phyloP scores from a whole-genome alignment of 2,329 filamentous ascomycete genomes.

The Erysiphe pulchra region DNA sequence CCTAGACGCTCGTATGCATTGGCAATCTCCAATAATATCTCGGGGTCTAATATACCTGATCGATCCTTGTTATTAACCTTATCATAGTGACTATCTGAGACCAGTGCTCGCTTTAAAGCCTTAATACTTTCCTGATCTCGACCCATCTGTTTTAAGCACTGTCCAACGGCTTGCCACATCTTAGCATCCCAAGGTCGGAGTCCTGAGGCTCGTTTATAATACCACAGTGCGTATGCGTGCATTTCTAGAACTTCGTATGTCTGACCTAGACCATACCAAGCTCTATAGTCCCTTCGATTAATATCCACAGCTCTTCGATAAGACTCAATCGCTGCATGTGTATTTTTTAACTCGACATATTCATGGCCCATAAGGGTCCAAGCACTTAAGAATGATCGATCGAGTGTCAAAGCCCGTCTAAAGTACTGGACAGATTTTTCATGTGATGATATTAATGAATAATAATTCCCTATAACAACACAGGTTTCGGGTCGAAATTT shows the following conservation, averaged over 20 bases:
- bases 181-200: slow-evolving; percentile 91
- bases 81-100: slow-evolving; percentile 72
- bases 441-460: slow-evolving; percentile 77
- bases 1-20: slow-evolving; percentile 62
- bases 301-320: slow-evolving; percentile 89
- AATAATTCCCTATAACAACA: slow-evolving; percentile 93
- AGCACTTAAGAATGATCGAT: slow-evolving; percentile 72
- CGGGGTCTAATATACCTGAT: slow-evolving; percentile 49
- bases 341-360: slow-evolving; percentile 96
- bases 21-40: slow-evolving; percentile 75
- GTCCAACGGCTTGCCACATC: slow-evolving; percentile 94
- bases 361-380: slow-evolving; percentile 99
- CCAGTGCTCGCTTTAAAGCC: slow-evolving; percentile 72
- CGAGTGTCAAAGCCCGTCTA: slow-evolving; percentile 68
- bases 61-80: slow-evolving; percentile 24
- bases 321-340: slow-evolving; percentile 88
- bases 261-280: slow-evolving; percentile 92
- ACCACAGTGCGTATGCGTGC: slow-evolving; percentile 92
- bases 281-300: slow-evolving; percentile 85
- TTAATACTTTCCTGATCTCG: slow-evolving; percentile 79
- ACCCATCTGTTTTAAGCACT: slow-evolving; percentile 74
- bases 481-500: slow-evolving; percentile 94
- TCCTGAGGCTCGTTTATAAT: slow-evolving; percentile 86
- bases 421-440: slow-evolving; percentile 98
- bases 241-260: slow-evolving; percentile 96